Conservation (phyloP, 2,329 filamentous ascomycete species). For the Cercospora berteroae region DNA sequence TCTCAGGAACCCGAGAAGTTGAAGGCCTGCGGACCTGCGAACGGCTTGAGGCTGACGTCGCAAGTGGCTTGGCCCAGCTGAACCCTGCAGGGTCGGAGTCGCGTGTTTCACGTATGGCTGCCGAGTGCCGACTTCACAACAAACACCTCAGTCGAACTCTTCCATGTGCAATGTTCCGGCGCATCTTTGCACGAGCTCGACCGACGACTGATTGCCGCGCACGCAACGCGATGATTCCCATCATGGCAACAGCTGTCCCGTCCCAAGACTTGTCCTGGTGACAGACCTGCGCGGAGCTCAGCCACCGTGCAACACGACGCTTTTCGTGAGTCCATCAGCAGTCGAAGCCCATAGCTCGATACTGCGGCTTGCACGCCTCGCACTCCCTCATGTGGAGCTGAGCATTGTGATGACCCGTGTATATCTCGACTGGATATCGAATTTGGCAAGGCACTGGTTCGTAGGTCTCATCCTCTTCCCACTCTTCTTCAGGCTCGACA, state of each 20-base stretch:
- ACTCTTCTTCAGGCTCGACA: background rate
- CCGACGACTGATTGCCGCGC: background rate
- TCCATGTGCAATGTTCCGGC: background rate
- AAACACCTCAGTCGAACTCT: background rate
- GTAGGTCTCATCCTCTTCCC: background rate
- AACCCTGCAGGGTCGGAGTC: background rate
- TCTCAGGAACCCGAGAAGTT: background rate
- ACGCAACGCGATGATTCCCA: background rate
- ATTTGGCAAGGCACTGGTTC: background rate
- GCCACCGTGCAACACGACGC: background rate
- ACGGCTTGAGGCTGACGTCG: slow-evolving; percentile 1
- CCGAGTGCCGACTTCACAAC: background rate
- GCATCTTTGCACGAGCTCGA: background rate
- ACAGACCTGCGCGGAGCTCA: background rate
- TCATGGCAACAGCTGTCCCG: background rate
- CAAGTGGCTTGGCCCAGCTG: background rate
- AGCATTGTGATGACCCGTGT: background rate
- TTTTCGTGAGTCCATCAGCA: background rate
- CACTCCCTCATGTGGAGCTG: background rate
- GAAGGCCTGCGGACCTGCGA: background rate
- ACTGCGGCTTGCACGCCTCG: background rate
- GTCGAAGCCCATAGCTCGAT: background rate
- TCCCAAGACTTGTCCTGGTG: background rate
- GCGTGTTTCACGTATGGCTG: background rate
- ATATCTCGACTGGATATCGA: background rate